Evolutionary conservation across 306 rosid genomes (phyloP).

Genomic region (Chamaecrista fasciculata): DNA sequence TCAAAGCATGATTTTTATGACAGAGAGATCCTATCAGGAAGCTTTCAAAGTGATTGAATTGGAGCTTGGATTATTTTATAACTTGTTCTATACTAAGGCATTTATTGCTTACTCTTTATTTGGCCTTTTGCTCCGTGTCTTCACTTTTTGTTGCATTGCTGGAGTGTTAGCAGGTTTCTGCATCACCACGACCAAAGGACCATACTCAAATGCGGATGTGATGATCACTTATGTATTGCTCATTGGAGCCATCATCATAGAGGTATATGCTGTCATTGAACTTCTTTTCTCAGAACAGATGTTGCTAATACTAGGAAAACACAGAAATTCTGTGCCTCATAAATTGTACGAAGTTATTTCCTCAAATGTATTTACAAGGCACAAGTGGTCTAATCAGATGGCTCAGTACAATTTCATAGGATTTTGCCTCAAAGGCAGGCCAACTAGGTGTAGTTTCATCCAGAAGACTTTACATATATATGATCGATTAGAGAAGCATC

Average conservation of each 20-base stretch:
- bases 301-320: neutral
- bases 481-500: too few species aligned
- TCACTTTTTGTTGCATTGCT: neutral
- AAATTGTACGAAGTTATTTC: neutral
- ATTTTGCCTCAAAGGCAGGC: neutral
- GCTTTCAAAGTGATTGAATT: neutral
- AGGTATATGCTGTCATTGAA: too few species aligned
- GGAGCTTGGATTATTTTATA: neutral
- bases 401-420: neutral
- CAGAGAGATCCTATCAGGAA: neutral
- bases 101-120: neutral
- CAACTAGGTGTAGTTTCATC: neutral
- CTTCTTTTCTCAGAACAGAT: too few species aligned
- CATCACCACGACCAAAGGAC: neutral
- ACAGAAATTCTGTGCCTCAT: neutral
- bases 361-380: neutral
- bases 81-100: neutral
- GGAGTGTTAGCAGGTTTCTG: neutral
- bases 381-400: constrained; percentile 10
- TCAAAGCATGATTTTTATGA: neutral
- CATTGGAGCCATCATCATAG: neutral
- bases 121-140: neutral
- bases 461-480: too few species aligned
- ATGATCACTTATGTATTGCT: neutral
- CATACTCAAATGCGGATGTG: neutral